Conservation (phyloP, 1,284 basidiomycete species). For the Austroboletus olivaceoglutinosus region DNA sequence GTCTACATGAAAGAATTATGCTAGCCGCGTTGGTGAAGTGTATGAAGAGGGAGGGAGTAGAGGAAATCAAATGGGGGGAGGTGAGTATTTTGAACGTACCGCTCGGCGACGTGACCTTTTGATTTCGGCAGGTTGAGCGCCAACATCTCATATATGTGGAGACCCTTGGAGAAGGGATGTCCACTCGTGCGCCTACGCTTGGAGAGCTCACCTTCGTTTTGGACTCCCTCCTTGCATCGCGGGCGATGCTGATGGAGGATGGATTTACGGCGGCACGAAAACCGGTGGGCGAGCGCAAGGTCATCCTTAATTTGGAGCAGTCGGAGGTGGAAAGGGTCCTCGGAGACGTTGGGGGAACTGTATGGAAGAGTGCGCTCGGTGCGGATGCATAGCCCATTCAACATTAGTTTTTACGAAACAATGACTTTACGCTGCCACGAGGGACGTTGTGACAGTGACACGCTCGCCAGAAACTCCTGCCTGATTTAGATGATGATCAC, state of each 20-base stretch:
- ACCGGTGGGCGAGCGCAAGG: conserved; percentile 54
- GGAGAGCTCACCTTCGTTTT: conserved; percentile 61
- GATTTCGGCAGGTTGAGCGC: conserved; percentile 50
- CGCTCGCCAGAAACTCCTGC: too few species aligned
- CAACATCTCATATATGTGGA: conserved; percentile 67
- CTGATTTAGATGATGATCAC: too few species aligned
- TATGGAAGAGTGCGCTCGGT: conserved; percentile 62
- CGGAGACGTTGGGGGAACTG: conserved; percentile 63
- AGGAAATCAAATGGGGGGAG: conserved; percentile 83
- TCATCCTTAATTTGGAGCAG: conserved; percentile 69
- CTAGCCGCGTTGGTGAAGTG: conserved; percentile 85
- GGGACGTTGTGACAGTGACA: too few species aligned
- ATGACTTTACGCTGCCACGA: too few species aligned
- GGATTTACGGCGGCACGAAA: conserved; percentile 52
- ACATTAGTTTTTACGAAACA: too few species aligned
- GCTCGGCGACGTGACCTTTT: conserved; percentile 5
- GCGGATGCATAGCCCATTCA: conserved; percentile 2
- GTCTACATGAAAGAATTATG: conserved; percentile 86
- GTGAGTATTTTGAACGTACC: conserved; percentile 40
- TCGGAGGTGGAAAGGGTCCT: conserved; percentile 71
- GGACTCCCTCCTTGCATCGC: conserved; percentile 67
- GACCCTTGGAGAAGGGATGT: conserved; percentile 52
- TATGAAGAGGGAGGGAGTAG: conserved; percentile 80
- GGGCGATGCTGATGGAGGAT: conserved; percentile 70
- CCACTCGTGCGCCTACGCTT: conserved; percentile 49